Evolutionary conservation across 1,139 yeast species (phyloP).

Genomic region (Candida frijolesensis): DNA sequence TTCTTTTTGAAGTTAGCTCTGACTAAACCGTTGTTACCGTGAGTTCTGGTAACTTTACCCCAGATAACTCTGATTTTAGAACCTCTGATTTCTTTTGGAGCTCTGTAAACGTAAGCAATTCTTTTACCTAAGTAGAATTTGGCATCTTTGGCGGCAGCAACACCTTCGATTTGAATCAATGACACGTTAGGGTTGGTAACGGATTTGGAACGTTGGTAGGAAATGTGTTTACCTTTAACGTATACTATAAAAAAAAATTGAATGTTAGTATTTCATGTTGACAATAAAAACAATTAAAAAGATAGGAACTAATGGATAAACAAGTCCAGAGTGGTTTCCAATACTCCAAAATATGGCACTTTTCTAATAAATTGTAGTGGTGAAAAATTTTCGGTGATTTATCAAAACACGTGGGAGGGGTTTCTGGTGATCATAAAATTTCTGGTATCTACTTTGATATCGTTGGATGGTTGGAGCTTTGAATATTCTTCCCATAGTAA

Average conservation of each 20-base stretch:
- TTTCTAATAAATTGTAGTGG: too few species aligned
- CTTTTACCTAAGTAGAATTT: conserved; percentile 99
- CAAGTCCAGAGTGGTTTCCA: background rate
- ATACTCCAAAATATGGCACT: background rate
- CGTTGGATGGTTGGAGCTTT: background rate
- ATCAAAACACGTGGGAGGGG: background rate
- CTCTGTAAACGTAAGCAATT: conserved; percentile 99
- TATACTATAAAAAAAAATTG: conserved; percentile 59
- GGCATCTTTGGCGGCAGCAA: conserved; percentile 87
- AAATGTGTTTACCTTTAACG: conserved; percentile 99
- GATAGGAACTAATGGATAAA: background rate
- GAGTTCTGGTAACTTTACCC: conserved; percentile 98
- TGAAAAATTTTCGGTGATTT: conserved; percentile 2
- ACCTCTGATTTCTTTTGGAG: conserved; percentile 97
- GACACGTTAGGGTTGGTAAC: conserved; percentile 98
- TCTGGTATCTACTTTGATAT: background rate
- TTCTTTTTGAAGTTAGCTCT: conserved; percentile 99
- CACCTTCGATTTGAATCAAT: conserved; percentile 96
- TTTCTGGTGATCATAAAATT: too few species aligned
- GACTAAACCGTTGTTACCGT: conserved; percentile 98
- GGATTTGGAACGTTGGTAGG: conserved; percentile 99
- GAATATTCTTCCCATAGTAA: background rate
- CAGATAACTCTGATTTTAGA: conserved; percentile 99
- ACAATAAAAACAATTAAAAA: background rate
- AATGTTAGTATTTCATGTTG: conserved; percentile 41